Evolutionary conservation across 371 early-diverging fungal genomes (phyloP).

Genomic region (Mitosporidium daphniae): DNA sequence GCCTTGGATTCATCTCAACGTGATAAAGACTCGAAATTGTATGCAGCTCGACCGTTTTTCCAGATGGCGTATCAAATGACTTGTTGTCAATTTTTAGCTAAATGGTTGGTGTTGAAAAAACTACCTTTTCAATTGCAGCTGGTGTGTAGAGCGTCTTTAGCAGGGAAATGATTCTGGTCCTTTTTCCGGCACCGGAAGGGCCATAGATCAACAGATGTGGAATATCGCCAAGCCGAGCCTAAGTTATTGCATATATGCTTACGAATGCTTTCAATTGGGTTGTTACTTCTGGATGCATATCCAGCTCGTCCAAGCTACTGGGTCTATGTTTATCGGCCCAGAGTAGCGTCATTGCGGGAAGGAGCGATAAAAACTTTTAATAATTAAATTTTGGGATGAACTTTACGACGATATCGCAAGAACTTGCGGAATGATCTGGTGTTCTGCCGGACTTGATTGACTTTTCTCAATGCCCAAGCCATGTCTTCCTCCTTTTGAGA

Average conservation of each 20-base stretch:
- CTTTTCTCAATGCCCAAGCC: too few relatives aligned
- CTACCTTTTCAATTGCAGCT: conserved; percentile 66
- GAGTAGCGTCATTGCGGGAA: too few relatives aligned
- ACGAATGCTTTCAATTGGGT: conserved; percentile 33
- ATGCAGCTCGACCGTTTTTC: conserved; percentile 36
- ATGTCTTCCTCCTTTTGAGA: too few relatives aligned
- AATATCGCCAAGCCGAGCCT: conserved; percentile 14
- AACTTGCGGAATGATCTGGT: too few relatives aligned
- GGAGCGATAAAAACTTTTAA: too few relatives aligned
- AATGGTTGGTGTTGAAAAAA: too few relatives aligned
- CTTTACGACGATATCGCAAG: too few relatives aligned
- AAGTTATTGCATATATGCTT: conserved; percentile 2
- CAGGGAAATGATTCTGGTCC: conserved; percentile 50
- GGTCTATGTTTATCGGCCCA: conserved; percentile 93
- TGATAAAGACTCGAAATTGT: conserved; percentile 59
- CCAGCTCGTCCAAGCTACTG: conserved; percentile 32
- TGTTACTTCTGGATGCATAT: conserved; percentile 32
- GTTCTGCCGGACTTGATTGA: too few relatives aligned
- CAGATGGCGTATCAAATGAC: conserved; percentile 34
- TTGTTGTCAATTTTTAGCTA: conserved; percentile 54
- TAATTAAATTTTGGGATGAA: too few relatives aligned
- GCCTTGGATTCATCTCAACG: conserved; percentile 62
- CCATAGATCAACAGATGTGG: conserved; percentile 90
- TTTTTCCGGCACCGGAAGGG: conserved; percentile 78
- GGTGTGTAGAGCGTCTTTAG: conserved; percentile 50